phyloP scores from a whole-genome alignment of 2,329 filamentous ascomycete genomes.

The Mycocentrospora acerina region DNA sequence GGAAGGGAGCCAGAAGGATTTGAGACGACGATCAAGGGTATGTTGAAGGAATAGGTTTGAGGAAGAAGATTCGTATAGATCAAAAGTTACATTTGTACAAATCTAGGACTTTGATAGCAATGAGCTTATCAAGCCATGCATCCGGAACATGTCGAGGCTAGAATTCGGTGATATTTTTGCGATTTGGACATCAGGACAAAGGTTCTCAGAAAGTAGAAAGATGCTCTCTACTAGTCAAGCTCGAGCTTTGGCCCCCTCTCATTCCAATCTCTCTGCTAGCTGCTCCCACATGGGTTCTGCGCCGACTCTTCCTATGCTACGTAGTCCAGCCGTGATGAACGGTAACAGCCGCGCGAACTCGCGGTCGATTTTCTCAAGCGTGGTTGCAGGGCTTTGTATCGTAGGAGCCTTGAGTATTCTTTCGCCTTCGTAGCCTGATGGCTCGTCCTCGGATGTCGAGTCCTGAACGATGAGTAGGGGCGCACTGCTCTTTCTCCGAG shows the following conservation, averaged over 20 bases:
- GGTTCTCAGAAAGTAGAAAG: no score
- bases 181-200: no score
- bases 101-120: no score
- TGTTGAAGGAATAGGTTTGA: no score
- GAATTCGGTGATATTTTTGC: no score
- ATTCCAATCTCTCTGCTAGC: constrained; percentile 76
- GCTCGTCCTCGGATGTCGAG: constrained; percentile 32
- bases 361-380: constrained; percentile 58
- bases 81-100: no score
- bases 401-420: background rate
- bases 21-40: no score
- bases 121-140: no score
- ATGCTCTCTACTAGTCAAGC: background rate
- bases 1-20: no score
- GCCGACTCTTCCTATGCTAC: constrained; percentile 73
- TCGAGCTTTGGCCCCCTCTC: constrained; percentile 30
- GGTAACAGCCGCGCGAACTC: constrained; percentile 67
- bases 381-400: constrained; percentile 27
- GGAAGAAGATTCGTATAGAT: no score
- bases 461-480: constrained; percentile 22
- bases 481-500: constrained; percentile 22
- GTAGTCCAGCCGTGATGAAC: constrained; percentile 73
- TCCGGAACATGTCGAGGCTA: no score
- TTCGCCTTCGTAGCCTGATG: constrained; percentile 5
- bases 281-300: constrained; percentile 76